These are phyloP conservation scores for Prunus yedoensis DNA, from an alignment of 331 rosid genomes.

Conservation along the genomic window DNA sequence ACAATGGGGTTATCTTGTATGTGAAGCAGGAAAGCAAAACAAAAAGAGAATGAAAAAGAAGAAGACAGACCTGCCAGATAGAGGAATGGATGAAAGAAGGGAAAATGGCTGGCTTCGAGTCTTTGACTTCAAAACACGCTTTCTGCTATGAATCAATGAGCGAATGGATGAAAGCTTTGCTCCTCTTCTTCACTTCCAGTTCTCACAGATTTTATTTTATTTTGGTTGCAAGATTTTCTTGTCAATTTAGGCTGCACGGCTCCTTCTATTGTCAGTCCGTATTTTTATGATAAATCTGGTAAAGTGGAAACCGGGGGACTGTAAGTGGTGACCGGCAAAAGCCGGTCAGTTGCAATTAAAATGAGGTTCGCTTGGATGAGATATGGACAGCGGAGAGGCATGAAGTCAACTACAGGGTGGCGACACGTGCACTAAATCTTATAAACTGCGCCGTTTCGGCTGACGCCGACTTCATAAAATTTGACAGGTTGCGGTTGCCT, in stretches of 20 bases:
- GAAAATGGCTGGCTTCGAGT: conserved; percentile 1
- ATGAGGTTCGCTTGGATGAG: not conserved
- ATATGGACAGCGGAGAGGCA: not conserved
- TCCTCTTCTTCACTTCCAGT: not conserved
- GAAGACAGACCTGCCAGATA: conserved; percentile 17
- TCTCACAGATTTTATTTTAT: not conserved
- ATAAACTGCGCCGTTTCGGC: not conserved
- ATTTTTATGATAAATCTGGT: not conserved
- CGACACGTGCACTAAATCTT: conserved; percentile 9
- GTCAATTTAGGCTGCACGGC: not conserved
- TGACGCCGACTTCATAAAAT: not conserved
- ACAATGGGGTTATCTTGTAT: not conserved
- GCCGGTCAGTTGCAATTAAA: conserved; percentile 10
- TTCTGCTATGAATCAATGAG: not conserved
- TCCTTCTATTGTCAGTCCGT: not conserved
- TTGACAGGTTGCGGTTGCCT: not conserved
- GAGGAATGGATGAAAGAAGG: not conserved
- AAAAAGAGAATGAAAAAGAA: not conserved
- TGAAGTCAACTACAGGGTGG: conserved; percentile 27
- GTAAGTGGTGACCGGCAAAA: conserved; percentile 17
- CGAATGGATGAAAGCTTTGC: not conserved
- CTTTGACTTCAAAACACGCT: conserved; percentile 14
- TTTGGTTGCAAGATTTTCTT: not conserved
- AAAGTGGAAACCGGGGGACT: conserved; percentile 9
- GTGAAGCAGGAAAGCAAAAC: conserved; percentile 3